These are phyloP conservation scores for Fagus crenata DNA, from an alignment of 306 rosid genomes.

Conservation along the genomic window DNA sequence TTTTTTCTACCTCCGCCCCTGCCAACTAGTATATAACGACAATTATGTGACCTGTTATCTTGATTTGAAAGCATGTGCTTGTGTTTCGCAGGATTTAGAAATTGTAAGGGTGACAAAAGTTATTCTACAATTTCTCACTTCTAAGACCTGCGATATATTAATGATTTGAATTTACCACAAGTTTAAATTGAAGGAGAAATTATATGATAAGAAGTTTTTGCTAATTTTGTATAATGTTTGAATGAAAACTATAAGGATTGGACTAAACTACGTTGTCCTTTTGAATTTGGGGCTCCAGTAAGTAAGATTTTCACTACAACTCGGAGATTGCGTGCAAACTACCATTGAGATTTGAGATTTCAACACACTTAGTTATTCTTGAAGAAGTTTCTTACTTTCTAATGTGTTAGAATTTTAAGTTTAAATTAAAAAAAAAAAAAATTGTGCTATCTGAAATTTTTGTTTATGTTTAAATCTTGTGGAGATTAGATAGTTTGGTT, in stretches of 20 bases:
- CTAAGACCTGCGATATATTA: background rate
- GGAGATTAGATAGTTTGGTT: no score
- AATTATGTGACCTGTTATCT: background rate
- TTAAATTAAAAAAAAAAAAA: no score
- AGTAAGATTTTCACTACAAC: constrained; percentile 11
- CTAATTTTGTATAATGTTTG: background rate
- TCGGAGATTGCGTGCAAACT: background rate
- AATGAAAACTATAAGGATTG: constrained; percentile 1
- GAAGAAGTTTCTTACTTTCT: no score
- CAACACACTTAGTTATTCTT: no score
- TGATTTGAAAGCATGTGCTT: background rate
- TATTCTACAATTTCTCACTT: background rate
- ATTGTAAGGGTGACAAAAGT: no score
- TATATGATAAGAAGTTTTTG: background rate
- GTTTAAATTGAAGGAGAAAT: background rate
- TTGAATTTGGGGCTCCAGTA: constrained; percentile 11
- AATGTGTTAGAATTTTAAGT: no score
- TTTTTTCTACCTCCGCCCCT: no score
- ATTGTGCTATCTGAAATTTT: no score
- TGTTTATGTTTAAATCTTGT: no score
- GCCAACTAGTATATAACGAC: background rate
- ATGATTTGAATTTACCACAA: background rate
- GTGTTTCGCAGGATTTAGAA: background rate
- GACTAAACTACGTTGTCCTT: background rate
- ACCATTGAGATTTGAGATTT: no score